Conservation (phyloP, 257 asterid species). For the Solanum dulcamara region DNA sequence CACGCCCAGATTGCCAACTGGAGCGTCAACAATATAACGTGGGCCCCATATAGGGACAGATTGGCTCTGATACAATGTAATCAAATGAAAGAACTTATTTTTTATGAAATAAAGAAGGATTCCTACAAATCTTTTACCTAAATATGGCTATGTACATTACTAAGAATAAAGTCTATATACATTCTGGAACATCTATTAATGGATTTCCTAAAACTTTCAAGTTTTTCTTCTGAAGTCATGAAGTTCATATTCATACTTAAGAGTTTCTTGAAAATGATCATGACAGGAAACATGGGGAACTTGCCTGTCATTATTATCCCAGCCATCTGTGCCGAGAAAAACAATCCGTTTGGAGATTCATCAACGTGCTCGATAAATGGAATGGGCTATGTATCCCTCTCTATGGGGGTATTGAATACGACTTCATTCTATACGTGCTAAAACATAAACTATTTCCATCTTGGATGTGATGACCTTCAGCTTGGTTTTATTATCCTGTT, state of each 20-base stretch:
- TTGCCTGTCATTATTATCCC: conserved; percentile 34
- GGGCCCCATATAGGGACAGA: neutral
- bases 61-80: neutral
- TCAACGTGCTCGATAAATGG: conserved; percentile 18
- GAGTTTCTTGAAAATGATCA: neutral
- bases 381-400: conserved; percentile 31
- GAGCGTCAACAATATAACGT: neutral
- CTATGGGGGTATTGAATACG: conserved; percentile 20
- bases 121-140: neutral
- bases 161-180: neutral
- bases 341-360: conserved; percentile 36
- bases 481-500: neutral
- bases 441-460: neutral
- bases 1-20: neutral
- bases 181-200: neutral
- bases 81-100: neutral
- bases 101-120: no score
- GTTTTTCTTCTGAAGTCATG: neutral
- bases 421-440: neutral
- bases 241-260: neutral
- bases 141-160: neutral
- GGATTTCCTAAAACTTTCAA: neutral
- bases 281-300: conserved; percentile 29
- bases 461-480: neutral
- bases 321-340: conserved; percentile 25